Base-by-base conservation (phyloP, 1,284 basidiomycete genomes). In the Cryptococcus hybrid region DNA sequence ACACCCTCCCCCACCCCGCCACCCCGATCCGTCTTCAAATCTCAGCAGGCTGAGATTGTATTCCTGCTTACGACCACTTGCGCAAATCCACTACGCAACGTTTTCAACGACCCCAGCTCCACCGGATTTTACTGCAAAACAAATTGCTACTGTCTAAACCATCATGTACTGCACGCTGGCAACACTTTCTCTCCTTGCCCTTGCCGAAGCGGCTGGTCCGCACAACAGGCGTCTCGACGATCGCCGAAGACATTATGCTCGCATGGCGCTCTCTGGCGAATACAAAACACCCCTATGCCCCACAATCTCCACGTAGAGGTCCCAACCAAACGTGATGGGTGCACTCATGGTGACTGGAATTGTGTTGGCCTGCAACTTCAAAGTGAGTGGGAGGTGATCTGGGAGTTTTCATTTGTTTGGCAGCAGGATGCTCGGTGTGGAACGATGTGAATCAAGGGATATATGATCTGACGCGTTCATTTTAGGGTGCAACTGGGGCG, bases 321-420 rank as follows among this genome's bases (percentile, higher is more conserved):
- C 34, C 47, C 47, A 30, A 30, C 39, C 46, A 56, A 48, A 39
- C 37, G 49, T 35, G 54, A 52, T 3, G 51, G 51, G 38, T 70
- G 69, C 55, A 60, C 51, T 7, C 42, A 60, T n/a, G 69, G 69
- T 4, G 61, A 55, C 30, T 71, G 64, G 64, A 59, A 63, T 50
- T 71, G 69, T 54, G 48, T 59, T 38, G 69, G 69, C 12, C 53
- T 47, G 13, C 57, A 66, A 43, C 49, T 71, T 49, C 64, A 71
- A 43, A 59, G 69, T 71, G 59, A 64, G 69, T 64, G 24, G 24
- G 24, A 24, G 24, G 24, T 24, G 24, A 24, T 24, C 24, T 24
- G 24, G 24, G 24, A 24, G 24, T 24, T 24, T 24, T 24, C 24
- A 24, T 24, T 24, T 24, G 24, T 24, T 24, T 24, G 24, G 24